phyloP scores from a whole-genome alignment of 2,329 filamentous ascomycete species.

The Aspergillus latus region DNA sequence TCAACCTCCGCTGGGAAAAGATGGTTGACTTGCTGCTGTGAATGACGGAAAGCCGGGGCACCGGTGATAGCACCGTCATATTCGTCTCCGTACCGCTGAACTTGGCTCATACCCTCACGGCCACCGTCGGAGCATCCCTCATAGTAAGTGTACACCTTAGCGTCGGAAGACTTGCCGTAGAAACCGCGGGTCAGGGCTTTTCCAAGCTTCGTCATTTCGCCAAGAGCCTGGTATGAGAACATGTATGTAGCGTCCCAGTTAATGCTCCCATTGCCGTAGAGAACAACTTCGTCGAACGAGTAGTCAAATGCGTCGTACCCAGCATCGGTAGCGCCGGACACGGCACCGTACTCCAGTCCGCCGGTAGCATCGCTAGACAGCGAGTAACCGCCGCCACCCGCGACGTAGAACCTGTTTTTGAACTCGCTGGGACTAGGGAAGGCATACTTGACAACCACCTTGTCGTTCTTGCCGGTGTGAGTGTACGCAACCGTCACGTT shows the following conservation, averaged over 20 bases:
- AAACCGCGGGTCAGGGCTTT: conserved; percentile 46
- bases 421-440: too few relatives aligned
- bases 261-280: conserved; percentile 49
- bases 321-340: too few relatives aligned
- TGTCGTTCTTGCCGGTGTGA: too few relatives aligned
- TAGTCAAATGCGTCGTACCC: too few relatives aligned
- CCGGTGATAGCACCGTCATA: conserved; percentile 50
- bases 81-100: conserved; percentile 51
- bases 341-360: too few relatives aligned
- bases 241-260: conserved; percentile 34
- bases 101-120: conserved; percentile 52
- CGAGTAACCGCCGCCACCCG: too few relatives aligned
- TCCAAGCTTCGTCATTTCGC: conserved; percentile 53
- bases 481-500: too few relatives aligned
- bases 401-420: too few relatives aligned
- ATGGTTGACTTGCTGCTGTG: conserved; percentile 47
- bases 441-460: too few relatives aligned
- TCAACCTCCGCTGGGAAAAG: conserved; percentile 41
- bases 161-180: conserved; percentile 31
- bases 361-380: too few relatives aligned
- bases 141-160: conserved; percentile 25
- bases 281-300: conserved; percentile 35
- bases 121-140: conserved; percentile 56
- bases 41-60: conserved; percentile 50
- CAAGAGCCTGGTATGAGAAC: conserved; percentile 49